Conservation (phyloP, 1,284 basidiomycete genomes). For the Somion occarium region DNA sequence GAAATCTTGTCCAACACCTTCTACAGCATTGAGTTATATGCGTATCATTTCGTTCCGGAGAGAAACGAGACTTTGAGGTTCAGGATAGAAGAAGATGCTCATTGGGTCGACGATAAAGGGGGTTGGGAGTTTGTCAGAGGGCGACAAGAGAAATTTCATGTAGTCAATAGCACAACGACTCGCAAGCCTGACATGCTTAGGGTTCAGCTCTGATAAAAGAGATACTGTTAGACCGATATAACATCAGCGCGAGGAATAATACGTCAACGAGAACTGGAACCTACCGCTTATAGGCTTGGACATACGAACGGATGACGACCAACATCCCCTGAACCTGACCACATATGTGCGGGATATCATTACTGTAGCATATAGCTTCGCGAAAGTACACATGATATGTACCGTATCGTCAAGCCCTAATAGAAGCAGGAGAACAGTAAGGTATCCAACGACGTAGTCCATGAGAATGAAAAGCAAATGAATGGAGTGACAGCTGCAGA, state of each 20-base stretch:
- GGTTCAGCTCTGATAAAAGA: background rate
- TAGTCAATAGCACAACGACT: conserved; percentile 30
- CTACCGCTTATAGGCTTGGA: no score
- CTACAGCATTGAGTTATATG: conserved; percentile 50
- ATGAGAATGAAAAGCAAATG: background rate
- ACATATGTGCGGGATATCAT: background rate
- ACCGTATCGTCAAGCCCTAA: background rate
- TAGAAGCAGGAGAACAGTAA: background rate
- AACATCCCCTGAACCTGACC: no score
- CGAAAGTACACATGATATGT: background rate
- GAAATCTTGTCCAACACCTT: conserved; percentile 40
- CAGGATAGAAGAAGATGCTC: conserved; percentile 45
- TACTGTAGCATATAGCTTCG: background rate
- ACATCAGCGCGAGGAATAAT: no score
- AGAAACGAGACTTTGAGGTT: conserved; percentile 43
- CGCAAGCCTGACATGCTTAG: background rate
- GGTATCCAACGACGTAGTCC: background rate
- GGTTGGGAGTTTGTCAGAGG: conserved; percentile 47
- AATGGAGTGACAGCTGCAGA: background rate
- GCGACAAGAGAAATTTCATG: conserved; percentile 42
- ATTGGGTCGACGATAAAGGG: conserved; percentile 35
- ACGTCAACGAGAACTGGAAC: no score
- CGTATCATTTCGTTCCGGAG: conserved; percentile 44
- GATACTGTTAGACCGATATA: no score
- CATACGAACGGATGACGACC: no score